Evolutionary conservation across 345 rosid species (phyloP).

Genomic region (Trapa bicornis): DNA sequence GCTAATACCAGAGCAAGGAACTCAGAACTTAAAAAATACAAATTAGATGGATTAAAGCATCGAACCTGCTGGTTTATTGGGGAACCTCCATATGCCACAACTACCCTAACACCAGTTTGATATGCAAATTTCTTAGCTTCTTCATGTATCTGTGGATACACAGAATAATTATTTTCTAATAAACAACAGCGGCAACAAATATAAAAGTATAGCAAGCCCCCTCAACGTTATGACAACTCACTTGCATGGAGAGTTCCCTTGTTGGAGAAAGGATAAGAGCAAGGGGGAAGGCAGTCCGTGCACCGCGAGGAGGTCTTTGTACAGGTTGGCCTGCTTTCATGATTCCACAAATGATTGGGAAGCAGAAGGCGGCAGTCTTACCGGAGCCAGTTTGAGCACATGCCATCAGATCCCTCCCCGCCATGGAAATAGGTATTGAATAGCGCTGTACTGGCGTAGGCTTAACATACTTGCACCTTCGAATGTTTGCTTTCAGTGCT

Average conservation of each 20-base stretch:
- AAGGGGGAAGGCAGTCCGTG: slow-evolving; percentile 70
- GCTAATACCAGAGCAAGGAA: neutral
- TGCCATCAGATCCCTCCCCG: slow-evolving; percentile 93
- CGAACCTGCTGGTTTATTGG: slow-evolving; percentile 82
- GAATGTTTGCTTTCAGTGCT: slow-evolving; percentile 66
- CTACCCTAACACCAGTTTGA: slow-evolving; percentile 96
- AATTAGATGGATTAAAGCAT: slow-evolving; percentile 2
- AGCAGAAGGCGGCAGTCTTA: slow-evolving; percentile 97
- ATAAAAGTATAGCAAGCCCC: neutral
- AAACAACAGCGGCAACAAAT: slow-evolving; percentile 1
- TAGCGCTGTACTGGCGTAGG: slow-evolving; percentile 95
- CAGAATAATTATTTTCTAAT: neutral
- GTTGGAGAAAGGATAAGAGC: slow-evolving; percentile 98
- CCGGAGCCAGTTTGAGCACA: slow-evolving; percentile 99
- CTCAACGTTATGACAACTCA: slow-evolving; percentile 18
- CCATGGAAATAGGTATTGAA: slow-evolving; percentile 75
- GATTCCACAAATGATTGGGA: slow-evolving; percentile 87
- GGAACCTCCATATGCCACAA: slow-evolving; percentile 98
- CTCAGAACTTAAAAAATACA: neutral
- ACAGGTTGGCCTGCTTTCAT: slow-evolving; percentile 55
- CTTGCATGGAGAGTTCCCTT: slow-evolving; percentile 92
- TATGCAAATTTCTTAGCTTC: slow-evolving; percentile 92
- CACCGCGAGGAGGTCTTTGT: slow-evolving; percentile 72
- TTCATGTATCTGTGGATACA: slow-evolving; percentile 70
- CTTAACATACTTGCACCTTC: slow-evolving; percentile 89